Base-by-base conservation (phyloP, 768 basidiomycete species). In the Pleurotus cornucopiae region DNA sequence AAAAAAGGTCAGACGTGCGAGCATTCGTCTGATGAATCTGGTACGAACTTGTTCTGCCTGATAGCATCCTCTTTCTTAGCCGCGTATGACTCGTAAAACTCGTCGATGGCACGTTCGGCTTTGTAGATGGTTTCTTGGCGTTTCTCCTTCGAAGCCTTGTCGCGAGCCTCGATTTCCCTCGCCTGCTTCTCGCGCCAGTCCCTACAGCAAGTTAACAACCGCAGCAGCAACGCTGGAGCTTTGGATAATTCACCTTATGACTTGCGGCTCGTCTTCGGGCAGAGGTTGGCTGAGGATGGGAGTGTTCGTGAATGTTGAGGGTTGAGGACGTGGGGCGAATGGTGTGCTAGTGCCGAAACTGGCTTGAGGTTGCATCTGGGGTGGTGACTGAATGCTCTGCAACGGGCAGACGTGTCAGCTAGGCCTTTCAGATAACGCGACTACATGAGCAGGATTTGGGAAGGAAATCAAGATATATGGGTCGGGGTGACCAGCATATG, bases 141-240 rank as follows among this genome's bases (percentile, higher is more conserved):
- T 66, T 83, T 86, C 30, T 75, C 76, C 67, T 85, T 84, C 34
- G 91, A 87, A 23, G 78, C 83, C 63, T 89, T 91, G 68, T 98
- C 95, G 55, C 96, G 86, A 40, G 78, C 77, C 60, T 76, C 81
- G 59, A 98, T 94, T 66, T 94, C 93, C 21, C 78, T 86, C 21
- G 83, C 84, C 65, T 97, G 95, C 64, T 83, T 85, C 67, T 86
- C 89, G 46, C 91, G 84, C 96, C 96, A 98, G 65, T 86, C 76
- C 67, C 91, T 95, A 66, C 30, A 43, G 20, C 38, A 25, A 37
- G 34, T 54, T 34, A 44, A 1, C 56, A 34, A 20, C 1, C 9
- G 30, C 30, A 11, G 54, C 38, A 38, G 34, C 14, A 9, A 38
- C 5, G 23, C 39, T 14, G 38, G 11, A 13, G 18, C 18, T 37